Conservation (phyloP, 345 rosid genomes). For the Gossypium bickii region DNA sequence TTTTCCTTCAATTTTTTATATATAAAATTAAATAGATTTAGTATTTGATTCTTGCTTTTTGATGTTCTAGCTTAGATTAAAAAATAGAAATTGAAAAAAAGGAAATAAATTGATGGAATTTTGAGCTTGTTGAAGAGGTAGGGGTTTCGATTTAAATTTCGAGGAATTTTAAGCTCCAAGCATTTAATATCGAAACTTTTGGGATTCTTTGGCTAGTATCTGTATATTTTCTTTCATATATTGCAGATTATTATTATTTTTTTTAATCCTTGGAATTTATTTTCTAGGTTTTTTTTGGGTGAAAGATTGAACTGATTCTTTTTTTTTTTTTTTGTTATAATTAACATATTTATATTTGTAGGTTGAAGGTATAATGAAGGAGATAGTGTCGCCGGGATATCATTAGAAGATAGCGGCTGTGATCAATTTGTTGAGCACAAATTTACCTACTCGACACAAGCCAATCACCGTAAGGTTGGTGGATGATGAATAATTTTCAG, state of each 20-base stretch:
- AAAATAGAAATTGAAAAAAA: neutral
- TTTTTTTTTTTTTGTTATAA: neutral
- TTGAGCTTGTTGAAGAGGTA: neutral
- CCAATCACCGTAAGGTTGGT: constrained; percentile 5
- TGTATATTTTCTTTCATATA: too few relatives aligned
- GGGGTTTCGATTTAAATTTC: neutral
- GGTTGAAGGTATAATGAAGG: neutral
- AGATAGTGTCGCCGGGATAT: neutral
- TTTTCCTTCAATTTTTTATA: neutral
- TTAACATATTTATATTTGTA: neutral
- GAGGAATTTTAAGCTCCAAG: neutral
- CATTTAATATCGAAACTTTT: neutral
- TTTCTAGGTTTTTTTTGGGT: neutral
- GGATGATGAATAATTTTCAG: neutral
- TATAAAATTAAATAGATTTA: neutral
- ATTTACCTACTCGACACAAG: neutral
- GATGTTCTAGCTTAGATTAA: neutral
- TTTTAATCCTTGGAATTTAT: neutral
- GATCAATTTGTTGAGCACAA: neutral
- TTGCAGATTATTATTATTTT: too few relatives aligned
- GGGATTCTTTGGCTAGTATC: too few relatives aligned
- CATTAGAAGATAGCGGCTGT: neutral
- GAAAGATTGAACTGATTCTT: neutral
- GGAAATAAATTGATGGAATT: neutral
- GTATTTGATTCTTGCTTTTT: neutral